A percentile compares a stretch with the other conserved stretches of the same genome.
phyloP scores from a whole-genome alignment of 2,329 filamentous ascomycete species.

The Magnaporthiopsis poae region DNA sequence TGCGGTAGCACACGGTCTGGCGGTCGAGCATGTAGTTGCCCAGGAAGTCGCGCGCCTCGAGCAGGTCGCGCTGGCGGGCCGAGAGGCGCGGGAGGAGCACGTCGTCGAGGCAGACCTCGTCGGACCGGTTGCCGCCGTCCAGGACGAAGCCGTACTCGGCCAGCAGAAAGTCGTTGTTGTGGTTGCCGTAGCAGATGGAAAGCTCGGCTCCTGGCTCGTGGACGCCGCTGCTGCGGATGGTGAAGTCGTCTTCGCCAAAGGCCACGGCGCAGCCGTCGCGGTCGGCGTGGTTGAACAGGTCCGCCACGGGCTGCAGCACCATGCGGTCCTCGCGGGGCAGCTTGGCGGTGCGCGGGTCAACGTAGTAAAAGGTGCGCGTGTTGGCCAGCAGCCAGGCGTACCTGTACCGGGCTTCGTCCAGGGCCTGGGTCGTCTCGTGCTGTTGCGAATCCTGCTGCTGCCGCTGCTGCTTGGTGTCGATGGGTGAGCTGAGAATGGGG shows the following conservation, averaged over 20 bases:
- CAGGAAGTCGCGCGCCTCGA: constrained; percentile 15
- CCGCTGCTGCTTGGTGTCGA: not conserved
- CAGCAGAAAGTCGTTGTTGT: constrained; percentile 64
- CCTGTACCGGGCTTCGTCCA: constrained; percentile 27
- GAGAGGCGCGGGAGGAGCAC: constrained; percentile 27
- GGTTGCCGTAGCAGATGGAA: constrained; percentile 57
- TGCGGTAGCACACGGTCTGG: constrained; percentile 18
- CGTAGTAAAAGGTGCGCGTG: constrained; percentile 52
- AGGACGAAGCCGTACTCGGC: constrained; percentile 52
- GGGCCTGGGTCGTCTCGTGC: not conserved
- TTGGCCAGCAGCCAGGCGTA: constrained; percentile 50
- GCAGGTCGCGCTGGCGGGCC: constrained; percentile 8
- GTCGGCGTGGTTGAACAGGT: constrained; percentile 53
- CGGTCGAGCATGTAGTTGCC: constrained; percentile 18
- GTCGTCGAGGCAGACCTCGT: constrained; percentile 37
- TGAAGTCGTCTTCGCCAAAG: constrained; percentile 42
- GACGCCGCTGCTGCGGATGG: constrained; percentile 38
- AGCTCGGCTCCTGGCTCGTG: constrained; percentile 55
- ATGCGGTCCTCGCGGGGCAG: constrained; percentile 47
- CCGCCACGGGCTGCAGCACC: constrained; percentile 60
- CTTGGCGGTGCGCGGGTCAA: constrained; percentile 33
- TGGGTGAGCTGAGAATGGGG: not conserved
- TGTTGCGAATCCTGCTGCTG: not conserved
- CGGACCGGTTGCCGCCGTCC: constrained; percentile 33
- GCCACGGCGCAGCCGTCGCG: constrained; percentile 40